Percentiles rank a stretch among this genome's conserved stretches.
These are phyloP conservation scores for Neltuma alba DNA, from an alignment of 306 rosid genomes.

Conservation along the genomic window DNA sequence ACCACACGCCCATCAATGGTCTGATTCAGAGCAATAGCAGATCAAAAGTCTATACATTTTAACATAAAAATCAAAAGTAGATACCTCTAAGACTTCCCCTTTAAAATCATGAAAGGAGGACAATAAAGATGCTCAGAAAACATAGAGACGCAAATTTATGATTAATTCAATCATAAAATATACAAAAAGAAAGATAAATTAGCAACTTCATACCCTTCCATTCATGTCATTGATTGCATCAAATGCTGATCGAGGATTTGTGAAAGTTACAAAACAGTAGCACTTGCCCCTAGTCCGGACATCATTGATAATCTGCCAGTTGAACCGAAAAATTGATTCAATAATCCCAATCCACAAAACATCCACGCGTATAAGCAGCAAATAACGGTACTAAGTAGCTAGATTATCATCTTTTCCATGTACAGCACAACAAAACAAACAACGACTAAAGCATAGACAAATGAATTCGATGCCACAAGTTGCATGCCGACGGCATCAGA, in stretches of 20 bases:
- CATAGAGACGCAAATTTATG: not conserved
- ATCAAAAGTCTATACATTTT: slow-evolving; percentile 32
- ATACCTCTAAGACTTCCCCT: not conserved
- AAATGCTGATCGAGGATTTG: slow-evolving; percentile 83
- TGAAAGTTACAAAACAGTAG: slow-evolving; percentile 89
- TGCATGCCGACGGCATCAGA: not conserved
- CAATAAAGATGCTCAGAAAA: not conserved
- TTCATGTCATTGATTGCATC: slow-evolving; percentile 91
- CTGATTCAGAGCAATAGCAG: slow-evolving; percentile 52
- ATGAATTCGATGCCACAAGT: not conserved
- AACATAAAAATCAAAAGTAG: slow-evolving; percentile 22
- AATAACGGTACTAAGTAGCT: not conserved
- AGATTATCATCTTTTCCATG: not conserved
- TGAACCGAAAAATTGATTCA: not conserved
- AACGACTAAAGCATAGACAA: not conserved
- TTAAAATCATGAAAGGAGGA: not conserved
- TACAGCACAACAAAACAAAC: not conserved
- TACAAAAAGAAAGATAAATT: not conserved
- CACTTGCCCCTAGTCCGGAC: slow-evolving; percentile 77
- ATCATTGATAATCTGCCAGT: slow-evolving; percentile 81
- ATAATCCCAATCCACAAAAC: not conserved
- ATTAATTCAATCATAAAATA: not conserved
- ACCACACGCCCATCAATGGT: slow-evolving; percentile 78
- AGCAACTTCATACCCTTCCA: slow-evolving; percentile 72
- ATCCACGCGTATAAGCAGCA: not conserved